Evolutionary conservation across 495 filamentous ascomycete genomes (phyloP), one percentile per base, ranked within the genome.

Genomic region (Parathielavia hyrcaniae): DNA sequence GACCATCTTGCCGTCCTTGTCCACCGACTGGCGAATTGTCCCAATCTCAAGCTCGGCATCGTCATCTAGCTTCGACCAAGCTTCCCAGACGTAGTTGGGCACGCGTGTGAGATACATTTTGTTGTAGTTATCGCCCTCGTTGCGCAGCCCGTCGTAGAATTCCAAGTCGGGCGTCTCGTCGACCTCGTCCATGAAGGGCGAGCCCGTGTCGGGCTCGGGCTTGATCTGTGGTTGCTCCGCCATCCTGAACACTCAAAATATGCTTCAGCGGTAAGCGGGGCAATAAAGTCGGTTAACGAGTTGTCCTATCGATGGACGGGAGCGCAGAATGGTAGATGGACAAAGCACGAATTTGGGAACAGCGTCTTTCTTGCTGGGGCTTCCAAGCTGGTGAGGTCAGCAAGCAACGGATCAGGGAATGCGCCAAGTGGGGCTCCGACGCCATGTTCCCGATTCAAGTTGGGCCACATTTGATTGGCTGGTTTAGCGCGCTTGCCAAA

Each of bases 141-240:
- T 58, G 12, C 53, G 41, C 17, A 71, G 72, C 10, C 78, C 74
- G 46, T 81, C 75, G 50, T 80, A 79, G 58, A 96, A 92, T 41
- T 88, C 84, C 34, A 96, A 76, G 61, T 97, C 91, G 50, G 89
- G 88, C 5, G 88, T 86, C 70, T 97, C 91, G 71, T 97, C 91
- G 59, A 90, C 86, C 32, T 83, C 81, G 40, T 86, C 73, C 47
- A 76, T 77, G 23, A 75, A 77, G 32, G 87, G 82, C 35, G 85
- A 78, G 58, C 77, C 80, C 52, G 72, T 77, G 43, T 89, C 88
- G 5, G 81, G 79, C 40, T 92, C 88, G 17, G 78, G 67, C 69
- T 91, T 91, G 75, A 91, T 80, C 57, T 71, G 69, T 22, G 60
- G 58, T 16, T 62, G 46, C 35, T 77, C 73, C 14, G 77, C 77